Conservation (phyloP, 1,284 basidiomycete genomes). For the Naganishia liquefaciens region DNA sequence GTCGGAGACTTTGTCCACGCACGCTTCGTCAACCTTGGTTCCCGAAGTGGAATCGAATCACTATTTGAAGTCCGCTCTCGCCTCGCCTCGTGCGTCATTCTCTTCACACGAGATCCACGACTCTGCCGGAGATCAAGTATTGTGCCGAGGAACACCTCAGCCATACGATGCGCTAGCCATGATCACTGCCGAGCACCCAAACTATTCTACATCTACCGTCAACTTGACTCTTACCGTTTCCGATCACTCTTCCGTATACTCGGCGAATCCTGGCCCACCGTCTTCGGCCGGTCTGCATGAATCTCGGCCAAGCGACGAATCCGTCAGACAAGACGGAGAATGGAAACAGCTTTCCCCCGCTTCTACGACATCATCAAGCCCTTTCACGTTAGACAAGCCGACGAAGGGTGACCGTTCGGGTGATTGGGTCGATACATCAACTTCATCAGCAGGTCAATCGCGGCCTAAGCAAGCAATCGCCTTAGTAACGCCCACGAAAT, state of each 20-base stretch:
- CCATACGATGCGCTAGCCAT: slow-evolving; percentile 18
- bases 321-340: too few species aligned
- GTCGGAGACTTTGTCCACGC: neutral
- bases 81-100: neutral
- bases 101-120: neutral
- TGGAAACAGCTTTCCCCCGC: neutral
- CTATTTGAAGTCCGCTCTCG: slow-evolving; percentile 7
- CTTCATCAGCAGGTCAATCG: neutral
- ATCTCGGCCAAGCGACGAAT: too few species aligned
- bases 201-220: slow-evolving; percentile 12
- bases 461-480: too few species aligned
- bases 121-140: neutral
- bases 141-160: neutral
- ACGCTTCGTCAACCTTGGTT: slow-evolving; percentile 7
- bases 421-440: slow-evolving; percentile 8
- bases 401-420: neutral
- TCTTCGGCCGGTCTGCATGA: neutral
- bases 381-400: slow-evolving; percentile 20
- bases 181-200: slow-evolving; percentile 17
- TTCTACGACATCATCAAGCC: slow-evolving; percentile 1
- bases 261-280: neutral
- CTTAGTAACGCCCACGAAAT: neutral
- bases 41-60: slow-evolving; percentile 6
- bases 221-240: slow-evolving; percentile 23
- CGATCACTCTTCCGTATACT: slow-evolving; percentile 6